A percentile compares a stretch with the other conserved stretches of the same genome.
phyloP scores from a whole-genome alignment of 2,329 filamentous ascomycete species.

The Lecanicillium sp. region DNA sequence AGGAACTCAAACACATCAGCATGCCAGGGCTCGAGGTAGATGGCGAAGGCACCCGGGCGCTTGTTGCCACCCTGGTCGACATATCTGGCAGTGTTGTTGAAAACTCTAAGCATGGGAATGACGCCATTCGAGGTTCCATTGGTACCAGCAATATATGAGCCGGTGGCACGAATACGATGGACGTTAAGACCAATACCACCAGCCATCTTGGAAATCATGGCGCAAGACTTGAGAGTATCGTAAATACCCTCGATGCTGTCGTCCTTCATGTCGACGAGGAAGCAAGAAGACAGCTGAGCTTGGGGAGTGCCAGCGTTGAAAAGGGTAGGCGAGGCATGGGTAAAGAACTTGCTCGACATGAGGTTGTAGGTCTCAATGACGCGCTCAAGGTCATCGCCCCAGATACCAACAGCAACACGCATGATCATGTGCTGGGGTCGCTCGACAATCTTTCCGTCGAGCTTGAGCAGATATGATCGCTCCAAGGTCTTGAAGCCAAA shows the following conservation, averaged over 20 bases:
- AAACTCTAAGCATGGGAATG: constrained; percentile 95
- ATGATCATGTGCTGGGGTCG: constrained; percentile 99
- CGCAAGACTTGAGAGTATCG: constrained; percentile 97
- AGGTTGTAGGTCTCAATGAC: constrained; percentile 97
- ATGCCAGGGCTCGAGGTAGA: constrained; percentile 99
- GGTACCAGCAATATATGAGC: constrained; percentile 95
- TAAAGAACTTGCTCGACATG: constrained; percentile 99
- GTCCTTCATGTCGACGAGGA: constrained; percentile 98
- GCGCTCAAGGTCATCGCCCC: constrained; percentile 88
- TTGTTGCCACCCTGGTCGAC: constrained; percentile 99
- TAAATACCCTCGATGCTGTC: constrained; percentile 99
- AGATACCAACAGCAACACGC: constrained; percentile 96
- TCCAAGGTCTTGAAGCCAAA: constrained; percentile 99
- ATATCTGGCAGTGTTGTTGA: constrained; percentile 98
- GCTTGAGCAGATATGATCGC: constrained; percentile 91
- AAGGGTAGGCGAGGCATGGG: constrained; percentile 92
- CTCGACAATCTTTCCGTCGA: constrained; percentile 93
- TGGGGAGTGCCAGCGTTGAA: constrained; percentile 97
- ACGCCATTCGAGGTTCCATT: constrained; percentile 98
- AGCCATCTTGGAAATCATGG: constrained; percentile 99
- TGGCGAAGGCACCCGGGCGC: constrained; percentile 94
- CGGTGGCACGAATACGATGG: constrained; percentile 93
- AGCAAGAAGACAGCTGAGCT: constrained; percentile 93
- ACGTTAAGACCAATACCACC: constrained; percentile 96
- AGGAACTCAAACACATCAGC: constrained; percentile 96